Conservation (phyloP, 169 alveolate species). For the Plasmodium gonderi region DNA sequence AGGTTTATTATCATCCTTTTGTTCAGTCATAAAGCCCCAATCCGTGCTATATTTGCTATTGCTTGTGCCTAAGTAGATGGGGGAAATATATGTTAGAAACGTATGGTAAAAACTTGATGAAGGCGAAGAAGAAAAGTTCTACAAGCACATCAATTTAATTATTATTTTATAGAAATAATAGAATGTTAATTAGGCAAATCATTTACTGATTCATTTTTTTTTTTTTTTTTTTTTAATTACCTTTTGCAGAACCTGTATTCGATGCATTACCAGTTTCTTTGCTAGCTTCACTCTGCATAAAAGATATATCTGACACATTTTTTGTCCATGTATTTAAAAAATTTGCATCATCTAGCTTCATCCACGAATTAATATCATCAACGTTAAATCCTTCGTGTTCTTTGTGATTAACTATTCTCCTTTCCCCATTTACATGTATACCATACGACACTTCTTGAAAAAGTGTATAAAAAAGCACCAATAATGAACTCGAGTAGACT, state of each 20-base stretch:
- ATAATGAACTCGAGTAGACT: not conserved
- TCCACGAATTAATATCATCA: constrained; percentile 6
- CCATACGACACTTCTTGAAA: not conserved
- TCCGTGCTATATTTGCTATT: no score
- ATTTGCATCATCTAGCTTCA: not conserved
- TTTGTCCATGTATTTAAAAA: not conserved
- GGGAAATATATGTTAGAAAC: not conserved
- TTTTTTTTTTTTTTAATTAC: not conserved
- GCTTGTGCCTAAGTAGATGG: no score
- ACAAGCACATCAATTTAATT: no score
- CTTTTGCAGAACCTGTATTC: not conserved
- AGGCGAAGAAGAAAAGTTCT: not conserved
- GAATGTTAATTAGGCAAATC: not conserved
- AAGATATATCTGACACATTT: constrained; percentile 21
- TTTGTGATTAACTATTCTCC: not conserved
- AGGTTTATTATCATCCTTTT: not conserved
- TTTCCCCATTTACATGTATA: constrained; percentile 1
- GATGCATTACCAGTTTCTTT: not conserved
- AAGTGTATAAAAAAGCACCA: not conserved
- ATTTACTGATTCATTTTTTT: not conserved
- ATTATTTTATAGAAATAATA: not conserved
- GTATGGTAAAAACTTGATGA: not conserved
- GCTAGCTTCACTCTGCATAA: not conserved
- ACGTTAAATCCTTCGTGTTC: not conserved
- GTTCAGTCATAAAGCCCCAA: not conserved